Evolutionary conservation across 2,329 filamentous ascomycete species (phyloP), one percentile per base, ranked within the genome.

Genomic region (Colletotrichum phormii): DNA sequence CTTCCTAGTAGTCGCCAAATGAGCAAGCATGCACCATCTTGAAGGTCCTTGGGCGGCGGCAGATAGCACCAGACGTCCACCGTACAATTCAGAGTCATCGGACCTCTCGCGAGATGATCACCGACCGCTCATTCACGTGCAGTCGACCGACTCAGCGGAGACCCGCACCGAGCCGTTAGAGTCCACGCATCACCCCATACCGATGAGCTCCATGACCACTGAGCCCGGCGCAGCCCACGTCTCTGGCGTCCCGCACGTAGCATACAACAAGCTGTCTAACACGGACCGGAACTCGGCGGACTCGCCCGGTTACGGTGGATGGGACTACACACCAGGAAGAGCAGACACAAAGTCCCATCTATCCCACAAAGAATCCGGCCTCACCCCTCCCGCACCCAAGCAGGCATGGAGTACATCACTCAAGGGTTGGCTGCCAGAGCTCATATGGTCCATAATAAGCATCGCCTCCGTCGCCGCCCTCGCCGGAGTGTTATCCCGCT

Each of bases 391-490:
- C 5, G 31, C n/a, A 22, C 42, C 42, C 18, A 13, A 29, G 33
- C 62, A 37, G 31, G 5, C 49, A 22, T 57, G 62, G 62, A 29
- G 6, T 3, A 22, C 62, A 15, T 54, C 62, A 2, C 62, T 64
- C 2, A 11, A n/a, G 33, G 62, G 49, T 13, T 64, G 62, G 62
- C n/a, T 55, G 12, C 62, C 49, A 9, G 62, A 64, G 33, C 31
- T 64, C 15, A 9, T 42, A 22, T 64, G 62, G 62, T 57, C 49
- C 9, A 22, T 31, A 5, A 51, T 64, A 15, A 64, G 62, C 33
- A 29, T 57, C 31, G 49, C 49, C 51, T 64, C 62, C 12, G 62
- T 64, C n/a, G 62, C 51, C 15, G 62, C 62, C 5, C 62, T 64
- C 18, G 62, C 51, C 22, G 33, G 31, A 2, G 33, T 64, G 4